A percentile compares a stretch with the other conserved stretches of the same genome.
These are phyloP conservation scores for Podospora tetraspora DNA, from an alignment of 495 filamentous ascomycete genomes.

Conservation along the genomic window DNA sequence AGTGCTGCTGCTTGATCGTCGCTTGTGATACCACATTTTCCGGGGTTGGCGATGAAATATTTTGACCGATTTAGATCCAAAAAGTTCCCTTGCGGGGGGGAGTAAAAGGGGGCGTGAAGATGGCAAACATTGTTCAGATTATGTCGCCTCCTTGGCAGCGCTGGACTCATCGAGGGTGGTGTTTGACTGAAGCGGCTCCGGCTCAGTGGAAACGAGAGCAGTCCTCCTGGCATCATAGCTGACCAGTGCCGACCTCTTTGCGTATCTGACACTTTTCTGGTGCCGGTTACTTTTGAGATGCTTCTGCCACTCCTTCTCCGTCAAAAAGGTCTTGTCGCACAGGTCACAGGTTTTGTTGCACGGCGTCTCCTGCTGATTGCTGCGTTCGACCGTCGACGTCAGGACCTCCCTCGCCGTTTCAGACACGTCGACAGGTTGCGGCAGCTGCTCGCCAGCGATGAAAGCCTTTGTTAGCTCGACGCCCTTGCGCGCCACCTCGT, in stretches of 20 bases:
- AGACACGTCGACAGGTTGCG: constrained; percentile 58
- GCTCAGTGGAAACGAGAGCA: not conserved
- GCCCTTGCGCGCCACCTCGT: constrained; percentile 59
- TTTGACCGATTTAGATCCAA: not conserved
- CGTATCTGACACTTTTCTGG: constrained; percentile 20
- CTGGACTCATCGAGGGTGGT: not conserved
- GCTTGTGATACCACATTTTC: constrained; percentile 9
- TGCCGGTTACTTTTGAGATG: constrained; percentile 70
- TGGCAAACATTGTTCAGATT: not conserved
- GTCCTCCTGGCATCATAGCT: constrained; percentile 12
- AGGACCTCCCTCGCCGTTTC: constrained; percentile 51
- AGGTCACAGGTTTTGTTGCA: constrained; percentile 62
- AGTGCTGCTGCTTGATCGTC: constrained; percentile 1
- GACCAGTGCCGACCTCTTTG: constrained; percentile 27
- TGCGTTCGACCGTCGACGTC: constrained; percentile 47
- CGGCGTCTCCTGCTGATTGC: constrained; percentile 38
- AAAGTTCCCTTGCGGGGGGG: too few species aligned
- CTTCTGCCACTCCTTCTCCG: constrained; percentile 66
- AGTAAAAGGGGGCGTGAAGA: not conserved
- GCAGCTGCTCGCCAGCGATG: constrained; percentile 50
- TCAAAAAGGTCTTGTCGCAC: constrained; percentile 63
- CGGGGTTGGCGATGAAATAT: not conserved
- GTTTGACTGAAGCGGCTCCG: not conserved
- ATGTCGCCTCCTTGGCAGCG: not conserved
- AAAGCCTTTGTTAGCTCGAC: constrained; percentile 56